Base-by-base conservation (phyloP, 345 rosid species). In the Camelina sativa region DNA sequence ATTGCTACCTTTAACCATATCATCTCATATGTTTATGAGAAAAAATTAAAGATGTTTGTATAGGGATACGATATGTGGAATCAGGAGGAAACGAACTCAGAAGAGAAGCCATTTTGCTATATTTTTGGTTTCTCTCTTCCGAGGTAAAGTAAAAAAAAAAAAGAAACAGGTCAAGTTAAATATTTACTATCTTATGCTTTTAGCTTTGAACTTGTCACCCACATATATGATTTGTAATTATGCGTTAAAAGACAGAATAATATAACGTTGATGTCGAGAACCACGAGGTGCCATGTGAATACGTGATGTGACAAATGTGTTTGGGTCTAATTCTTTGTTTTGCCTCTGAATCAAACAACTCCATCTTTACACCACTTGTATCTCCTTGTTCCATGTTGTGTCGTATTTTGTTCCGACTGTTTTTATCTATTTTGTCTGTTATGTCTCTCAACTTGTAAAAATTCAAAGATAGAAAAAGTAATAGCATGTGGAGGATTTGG, bases 71-170 rank as follows among this genome's bases (percentile, higher is more conserved):
- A 59, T 62, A 32, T 67, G 46, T 69, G 75, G 59, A 68, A 67
- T 38, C 62, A 50, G 0, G 52, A 58, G 50, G 58, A 43, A 66
- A 75, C 54, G 52, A 66, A 75, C 54, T 58, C 54, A 7, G 41
- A 41, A 68, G 70, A 62, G 46, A 69, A 46, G 65, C 60, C 59
- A 46, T 69, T 62, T 69, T 76, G 56, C 1, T 62, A 20, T 54
- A 20, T 69, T 8, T 61, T 62, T 76, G 70, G 70, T 62, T 56
- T n/a, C 66, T 76, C 80, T 46, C 71, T 62, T 69, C 66, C 13
- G 53, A 62, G 71, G 75, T 63, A 63, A 62, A 76, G 65, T 1
- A 20, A 60, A 38, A 67, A 48, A 46, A 47, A 76, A 38, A 38
- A 25, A 46, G 7, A 48, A 62, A 16, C 51, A 44, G 13, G 7